phyloP scores from a whole-genome alignment of 805 yeast species.

The Saccharomyces paradoxus region DNA sequence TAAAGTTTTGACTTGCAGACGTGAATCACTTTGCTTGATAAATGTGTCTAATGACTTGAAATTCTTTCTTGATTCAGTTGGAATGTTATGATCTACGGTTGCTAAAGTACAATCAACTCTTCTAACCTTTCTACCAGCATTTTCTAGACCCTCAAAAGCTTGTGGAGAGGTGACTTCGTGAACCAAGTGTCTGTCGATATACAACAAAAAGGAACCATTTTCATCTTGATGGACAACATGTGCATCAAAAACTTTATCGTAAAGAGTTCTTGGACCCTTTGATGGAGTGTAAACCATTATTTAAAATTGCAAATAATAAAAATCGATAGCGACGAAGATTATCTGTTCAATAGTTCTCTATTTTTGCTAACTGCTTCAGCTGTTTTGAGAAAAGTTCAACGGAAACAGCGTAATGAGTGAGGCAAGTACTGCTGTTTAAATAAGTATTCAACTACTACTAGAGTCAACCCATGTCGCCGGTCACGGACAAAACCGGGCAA shows the following conservation, averaged over 20 bases:
- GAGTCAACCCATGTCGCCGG: neutral
- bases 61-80: constrained; percentile 77
- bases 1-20: constrained; percentile 83
- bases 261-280: constrained; percentile 59
- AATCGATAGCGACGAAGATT: neutral
- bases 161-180: constrained; percentile 99
- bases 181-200: constrained; percentile 93
- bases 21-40: constrained; percentile 84
- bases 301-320: neutral
- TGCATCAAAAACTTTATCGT: constrained; percentile 93
- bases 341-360: neutral
- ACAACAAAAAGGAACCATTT: constrained; percentile 75
- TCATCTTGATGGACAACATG: constrained; percentile 88
- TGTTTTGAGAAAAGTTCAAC: neutral
- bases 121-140: constrained; percentile 83
- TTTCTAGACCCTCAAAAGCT: constrained; percentile 90
- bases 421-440: neutral
- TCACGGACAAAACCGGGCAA: neutral
- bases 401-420: neutral
- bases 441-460: neutral
- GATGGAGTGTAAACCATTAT: constrained; percentile 27
- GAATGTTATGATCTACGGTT: constrained; percentile 95
- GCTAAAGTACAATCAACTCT: constrained; percentile 89
- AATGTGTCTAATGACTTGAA: constrained; percentile 70
- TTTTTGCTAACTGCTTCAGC: neutral